These are phyloP conservation scores for Citropsis articulata DNA, from an alignment of 345 rosid species.

Conservation along the genomic window DNA sequence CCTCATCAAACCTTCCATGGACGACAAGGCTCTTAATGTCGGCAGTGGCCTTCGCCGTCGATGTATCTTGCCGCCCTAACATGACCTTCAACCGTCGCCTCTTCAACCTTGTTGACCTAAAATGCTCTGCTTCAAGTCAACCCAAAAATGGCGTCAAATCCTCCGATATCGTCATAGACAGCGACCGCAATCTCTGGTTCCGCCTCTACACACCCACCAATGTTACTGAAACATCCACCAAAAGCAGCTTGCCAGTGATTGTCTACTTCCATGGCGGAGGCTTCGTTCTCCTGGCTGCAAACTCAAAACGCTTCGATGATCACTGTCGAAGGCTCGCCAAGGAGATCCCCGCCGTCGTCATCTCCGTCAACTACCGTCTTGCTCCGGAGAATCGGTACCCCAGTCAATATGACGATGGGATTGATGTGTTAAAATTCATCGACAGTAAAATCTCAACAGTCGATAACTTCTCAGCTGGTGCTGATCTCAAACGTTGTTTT, in stretches of 20 bases:
- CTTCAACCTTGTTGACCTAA: slow-evolving; percentile 16
- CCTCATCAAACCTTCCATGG: slow-evolving; percentile 14
- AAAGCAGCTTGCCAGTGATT: slow-evolving; percentile 20
- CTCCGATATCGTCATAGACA: slow-evolving; percentile 19
- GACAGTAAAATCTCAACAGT: not conserved
- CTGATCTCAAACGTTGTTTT: slow-evolving; percentile 10
- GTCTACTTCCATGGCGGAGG: slow-evolving; percentile 22
- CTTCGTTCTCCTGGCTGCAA: not conserved
- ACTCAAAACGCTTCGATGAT: not conserved
- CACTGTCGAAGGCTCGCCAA: not conserved
- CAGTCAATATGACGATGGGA: slow-evolving; percentile 20
- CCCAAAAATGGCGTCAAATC: slow-evolving; percentile 13
- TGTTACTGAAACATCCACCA: not conserved
- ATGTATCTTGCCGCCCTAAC: slow-evolving; percentile 7
- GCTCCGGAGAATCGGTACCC: slow-evolving; percentile 28
- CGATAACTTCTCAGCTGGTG: not conserved
- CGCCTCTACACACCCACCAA: slow-evolving; percentile 21
- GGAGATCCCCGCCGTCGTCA: not conserved
- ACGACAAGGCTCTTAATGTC: slow-evolving; percentile 1
- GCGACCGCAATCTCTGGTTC: slow-evolving; percentile 26
- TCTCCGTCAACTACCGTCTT: slow-evolving; percentile 12
- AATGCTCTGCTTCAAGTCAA: slow-evolving; percentile 15
- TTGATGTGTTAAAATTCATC: not conserved
- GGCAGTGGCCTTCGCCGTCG: not conserved
- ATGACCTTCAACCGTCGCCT: slow-evolving; percentile 19